phyloP scores from a whole-genome alignment of 2,329 filamentous ascomycete genomes.

The Graphium sp. region DNA sequence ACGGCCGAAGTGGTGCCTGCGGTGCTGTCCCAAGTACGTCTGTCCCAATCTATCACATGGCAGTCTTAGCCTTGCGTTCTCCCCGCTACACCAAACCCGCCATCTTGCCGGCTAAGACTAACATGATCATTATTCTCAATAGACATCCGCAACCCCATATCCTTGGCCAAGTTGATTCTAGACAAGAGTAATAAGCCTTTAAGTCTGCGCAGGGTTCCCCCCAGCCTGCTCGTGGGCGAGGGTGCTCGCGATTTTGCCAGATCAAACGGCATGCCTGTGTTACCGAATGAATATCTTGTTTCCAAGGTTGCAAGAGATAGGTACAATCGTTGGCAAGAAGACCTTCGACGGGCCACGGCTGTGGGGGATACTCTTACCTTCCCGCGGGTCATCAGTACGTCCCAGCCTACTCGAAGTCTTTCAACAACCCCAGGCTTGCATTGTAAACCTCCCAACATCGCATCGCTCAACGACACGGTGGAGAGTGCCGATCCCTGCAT shows the following conservation, averaged over 20 bases:
- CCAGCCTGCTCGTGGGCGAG: slow-evolving; percentile 75
- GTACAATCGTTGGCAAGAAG: slow-evolving; percentile 62
- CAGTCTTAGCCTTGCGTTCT: too few relatives aligned
- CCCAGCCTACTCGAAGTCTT: too few relatives aligned
- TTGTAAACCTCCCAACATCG: too few relatives aligned
- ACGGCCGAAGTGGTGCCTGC: slow-evolving; percentile 80
- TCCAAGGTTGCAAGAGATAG: slow-evolving; percentile 65
- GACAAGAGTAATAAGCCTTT: slow-evolving; percentile 60
- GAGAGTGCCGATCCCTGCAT: too few relatives aligned
- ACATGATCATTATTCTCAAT: slow-evolving; percentile 5
- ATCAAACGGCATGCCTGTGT: slow-evolving; percentile 55
- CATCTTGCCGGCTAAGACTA: slow-evolving; percentile 2
- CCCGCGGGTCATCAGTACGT: too few relatives aligned
- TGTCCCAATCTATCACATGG: too few relatives aligned
- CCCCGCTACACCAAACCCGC: background rate
- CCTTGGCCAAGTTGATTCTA: slow-evolving; percentile 67
- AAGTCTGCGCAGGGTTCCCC: slow-evolving; percentile 77
- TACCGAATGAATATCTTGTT: slow-evolving; percentile 64
- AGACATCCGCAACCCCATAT: slow-evolving; percentile 91
- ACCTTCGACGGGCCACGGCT: slow-evolving; percentile 39
- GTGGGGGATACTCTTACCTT: background rate
- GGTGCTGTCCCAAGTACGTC: slow-evolving; percentile 80
- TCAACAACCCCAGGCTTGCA: too few relatives aligned
- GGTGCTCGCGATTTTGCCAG: slow-evolving; percentile 79
- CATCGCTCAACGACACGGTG: too few relatives aligned